Evolutionary conservation across 2,329 filamentous ascomycete genomes (phyloP), one percentile per base, ranked within the genome.

Genomic region (Tympanopsis confertula): DNA sequence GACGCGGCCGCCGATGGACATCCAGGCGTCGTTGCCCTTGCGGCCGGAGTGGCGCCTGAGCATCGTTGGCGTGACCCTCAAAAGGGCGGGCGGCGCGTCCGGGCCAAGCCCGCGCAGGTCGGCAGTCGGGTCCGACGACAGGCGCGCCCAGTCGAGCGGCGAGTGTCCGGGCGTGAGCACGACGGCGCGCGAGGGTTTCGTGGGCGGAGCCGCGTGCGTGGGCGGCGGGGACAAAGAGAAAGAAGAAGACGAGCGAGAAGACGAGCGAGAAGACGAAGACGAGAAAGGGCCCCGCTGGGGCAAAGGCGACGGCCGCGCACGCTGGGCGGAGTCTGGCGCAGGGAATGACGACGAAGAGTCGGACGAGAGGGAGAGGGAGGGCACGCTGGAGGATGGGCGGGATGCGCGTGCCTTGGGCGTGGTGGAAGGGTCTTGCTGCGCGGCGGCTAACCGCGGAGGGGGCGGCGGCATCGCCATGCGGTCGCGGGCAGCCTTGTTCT

Each of bases 61-160:
- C 69, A 86, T 75, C 4, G 78, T 79, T 1, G 89, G 88, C 4
- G 88, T 85, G 24, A 98, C 86, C 35, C 83, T 78, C 30, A 85
- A 62, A 7, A 26, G 22, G 7, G 7, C 22, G 66, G 76, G 68
- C 41, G 71, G 63, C 3, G 66, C 61, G 5, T 58, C 55, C 1
- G 67, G 45, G 45, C 71, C 48, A 42, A 82, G 45, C 28, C 74
- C 74, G n/a, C 82, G 80, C 19, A 87, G 73, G 44, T 86, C 80
- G 20, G 73, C 66, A 20, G 62, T 62, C 2, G 80, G 77, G 35
- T 68, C 62, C 15, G 69, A 67, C 1, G 76, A 73, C 1, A 94
- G 72, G 4, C 82, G 78, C 12, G 91, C 91, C 91, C 91, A 98
- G 70, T 98, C 91, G 12, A 98, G 77, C 0, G 91, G 89, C 2